Evolutionary conservation across 1,284 basidiomycete genomes (phyloP), one percentile per base, ranked within the genome.

Genomic region (Malassezia globosa): DNA sequence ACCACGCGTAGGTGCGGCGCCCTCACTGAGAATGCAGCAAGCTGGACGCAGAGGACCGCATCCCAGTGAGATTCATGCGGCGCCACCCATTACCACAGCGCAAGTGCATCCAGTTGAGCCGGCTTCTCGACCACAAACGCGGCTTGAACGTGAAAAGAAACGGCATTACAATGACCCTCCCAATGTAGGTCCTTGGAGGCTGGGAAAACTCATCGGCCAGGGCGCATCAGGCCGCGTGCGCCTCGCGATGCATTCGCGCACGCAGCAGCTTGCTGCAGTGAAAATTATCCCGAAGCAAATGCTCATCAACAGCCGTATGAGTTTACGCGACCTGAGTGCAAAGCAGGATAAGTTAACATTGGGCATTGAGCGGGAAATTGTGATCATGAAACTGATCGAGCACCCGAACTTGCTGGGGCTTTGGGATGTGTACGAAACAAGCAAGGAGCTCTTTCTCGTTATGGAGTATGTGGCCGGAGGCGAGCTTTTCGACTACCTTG

Each of bases 321-420:
- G 83, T 46, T 76, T 87, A 59, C 77, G 79, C 55, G 79, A 82
- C 56, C 79, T 83, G 11, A 79, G 77, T 21, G 82, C 70, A 46
- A 74, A 75, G 81, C 59, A 80, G 54, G 87, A 94, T 64, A 92
- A 90, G 75, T 82, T 87, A 61, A 78, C 85, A 53, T 79, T 87
- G 38, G 82, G 83, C 37, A 83, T 96, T 58, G 89, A 96, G 73
- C 81, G 90, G 57, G 94, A 99, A 74, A 96, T 97, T 54, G 88
- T 96, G 61, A 86, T 97, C 72, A 96, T 99, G 92, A 96, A 96
- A 73, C 82, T 97, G 22, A 85, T 97, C 65, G 85, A 94, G 63
- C 92, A 99, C 70, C 90, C 92, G 2, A 95, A 95, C 73, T 82
- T 97, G 56, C 80, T 87, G 77, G 83, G 82, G 43, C 79, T 97